Evolutionary conservation across 352 stramenopile species (phyloP).

Genomic region (Pythium phragmitis): DNA sequence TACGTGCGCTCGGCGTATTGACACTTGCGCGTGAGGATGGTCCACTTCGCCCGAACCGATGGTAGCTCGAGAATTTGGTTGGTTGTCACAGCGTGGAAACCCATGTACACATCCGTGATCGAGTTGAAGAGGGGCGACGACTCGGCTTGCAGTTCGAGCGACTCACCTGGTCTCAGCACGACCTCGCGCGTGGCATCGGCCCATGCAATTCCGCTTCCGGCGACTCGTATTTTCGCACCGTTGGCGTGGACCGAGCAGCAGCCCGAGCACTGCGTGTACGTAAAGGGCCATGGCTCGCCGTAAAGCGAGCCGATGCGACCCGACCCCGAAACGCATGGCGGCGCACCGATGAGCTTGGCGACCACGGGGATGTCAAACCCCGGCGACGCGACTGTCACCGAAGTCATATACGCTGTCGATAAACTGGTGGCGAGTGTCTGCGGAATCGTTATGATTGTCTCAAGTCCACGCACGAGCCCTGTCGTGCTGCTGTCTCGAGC

Average conservation of each 20-base stretch:
- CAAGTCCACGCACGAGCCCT: constrained; percentile 15
- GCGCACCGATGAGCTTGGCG: constrained; percentile 66
- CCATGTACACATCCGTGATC: constrained; percentile 60
- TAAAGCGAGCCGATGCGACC: constrained; percentile 56
- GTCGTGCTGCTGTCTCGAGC: background rate
- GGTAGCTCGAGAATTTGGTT: constrained; percentile 69
- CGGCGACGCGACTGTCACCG: constrained; percentile 38
- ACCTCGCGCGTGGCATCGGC: constrained; percentile 36
- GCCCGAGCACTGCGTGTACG: constrained; percentile 57
- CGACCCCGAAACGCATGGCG: constrained; percentile 50
- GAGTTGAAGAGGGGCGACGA: constrained; percentile 60
- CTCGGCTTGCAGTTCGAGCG: constrained; percentile 46
- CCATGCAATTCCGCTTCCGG: constrained; percentile 34
- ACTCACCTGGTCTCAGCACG: constrained; percentile 42
- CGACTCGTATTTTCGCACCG: constrained; percentile 43
- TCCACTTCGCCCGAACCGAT: constrained; percentile 45
- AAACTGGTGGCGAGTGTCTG: constrained; percentile 36
- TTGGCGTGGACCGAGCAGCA: constrained; percentile 69
- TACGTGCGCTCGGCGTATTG: constrained; percentile 49
- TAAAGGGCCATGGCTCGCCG: constrained; percentile 42
- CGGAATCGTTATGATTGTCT: constrained; percentile 32
- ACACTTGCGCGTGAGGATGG: constrained; percentile 60
- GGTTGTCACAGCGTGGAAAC: constrained; percentile 67
- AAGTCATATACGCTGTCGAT: constrained; percentile 35
- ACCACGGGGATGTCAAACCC: constrained; percentile 62